Conservation (phyloP, 2,329 filamentous ascomycete genomes). For the Fusarium odoratissimum region DNA sequence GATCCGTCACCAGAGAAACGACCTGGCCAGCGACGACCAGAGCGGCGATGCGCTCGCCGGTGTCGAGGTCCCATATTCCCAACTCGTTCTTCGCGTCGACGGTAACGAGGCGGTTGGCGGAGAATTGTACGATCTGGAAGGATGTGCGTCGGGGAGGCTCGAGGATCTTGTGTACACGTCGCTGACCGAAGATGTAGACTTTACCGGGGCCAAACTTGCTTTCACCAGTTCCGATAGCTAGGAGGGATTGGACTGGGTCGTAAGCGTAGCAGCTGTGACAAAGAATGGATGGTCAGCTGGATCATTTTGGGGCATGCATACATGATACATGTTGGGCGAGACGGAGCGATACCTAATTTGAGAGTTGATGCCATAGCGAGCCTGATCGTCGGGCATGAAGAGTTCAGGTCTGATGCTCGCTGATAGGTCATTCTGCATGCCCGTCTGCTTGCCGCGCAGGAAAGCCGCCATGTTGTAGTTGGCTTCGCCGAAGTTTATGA, state of each 20-base stretch:
- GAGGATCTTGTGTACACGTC: constrained; percentile 81
- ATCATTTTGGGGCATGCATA: constrained; percentile 5
- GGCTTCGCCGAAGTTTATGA: constrained; percentile 19
- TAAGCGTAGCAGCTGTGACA: constrained; percentile 79
- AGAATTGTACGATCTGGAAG: constrained; percentile 83
- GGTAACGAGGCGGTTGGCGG: constrained; percentile 84
- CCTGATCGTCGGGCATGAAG: constrained; percentile 86
- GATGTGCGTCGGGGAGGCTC: constrained; percentile 77
- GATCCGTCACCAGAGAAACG: constrained; percentile 81
- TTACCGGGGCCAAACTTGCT: constrained; percentile 86
- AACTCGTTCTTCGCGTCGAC: constrained; percentile 90
- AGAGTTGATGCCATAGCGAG: constrained; percentile 84
- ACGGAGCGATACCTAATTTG: constrained; percentile 66
- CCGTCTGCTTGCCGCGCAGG: constrained; percentile 90
- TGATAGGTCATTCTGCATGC: constrained; percentile 91
- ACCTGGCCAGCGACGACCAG: constrained; percentile 83
- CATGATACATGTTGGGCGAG: constrained; percentile 9
- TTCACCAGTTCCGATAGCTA: constrained; percentile 91
- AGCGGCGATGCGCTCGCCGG: constrained; percentile 72
- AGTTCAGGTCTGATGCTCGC: constrained; percentile 80
- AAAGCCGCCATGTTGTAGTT: constrained; percentile 79
- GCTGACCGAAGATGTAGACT: constrained; percentile 89
- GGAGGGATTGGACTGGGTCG: constrained; percentile 91
- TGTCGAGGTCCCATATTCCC: constrained; percentile 82
- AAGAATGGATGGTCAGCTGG: constrained; percentile 36